A percentile compares a stretch with the other conserved stretches of the same genome.
phyloP scores from a whole-genome alignment of 768 basidiomycete genomes.

The Tylopilus vinaceipallidus region DNA sequence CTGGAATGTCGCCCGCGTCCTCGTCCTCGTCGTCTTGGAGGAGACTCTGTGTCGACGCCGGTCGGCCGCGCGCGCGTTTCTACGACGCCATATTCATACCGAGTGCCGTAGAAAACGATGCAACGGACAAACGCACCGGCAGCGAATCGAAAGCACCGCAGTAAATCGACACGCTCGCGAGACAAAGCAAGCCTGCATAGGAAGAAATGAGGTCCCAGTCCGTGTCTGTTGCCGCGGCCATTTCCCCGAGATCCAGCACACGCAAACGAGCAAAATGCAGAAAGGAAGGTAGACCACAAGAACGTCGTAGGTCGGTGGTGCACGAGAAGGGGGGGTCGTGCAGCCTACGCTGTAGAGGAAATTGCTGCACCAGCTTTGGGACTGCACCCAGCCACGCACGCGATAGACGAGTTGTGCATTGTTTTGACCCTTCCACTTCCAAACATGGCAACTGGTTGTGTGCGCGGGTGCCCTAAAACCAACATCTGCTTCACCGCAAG shows the following conservation, averaged over 20 bases:
- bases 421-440: conserved; percentile 4
- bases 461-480: neutral
- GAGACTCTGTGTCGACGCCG: conserved; percentile 5
- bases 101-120: no score
- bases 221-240: conserved; percentile 11
- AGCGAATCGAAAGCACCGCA: conserved; percentile 68
- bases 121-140: conserved; percentile 63
- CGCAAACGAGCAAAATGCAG: neutral
- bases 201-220: conserved; percentile 66
- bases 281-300: conserved; percentile 1
- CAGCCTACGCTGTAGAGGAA: neutral
- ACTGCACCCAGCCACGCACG: neutral
- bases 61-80: conserved; percentile 3
- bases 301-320: neutral
- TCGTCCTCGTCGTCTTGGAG: conserved; percentile 48
- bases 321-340: neutral
- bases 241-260: neutral
- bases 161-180: conserved; percentile 68
- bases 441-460: no score
- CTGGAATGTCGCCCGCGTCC: conserved; percentile 50
- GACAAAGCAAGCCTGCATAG: conserved; percentile 62
- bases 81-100: conserved; percentile 4
- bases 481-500: neutral
- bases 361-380: neutral
- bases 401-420: conserved; percentile 18